Evolutionary conservation across 1,284 basidiomycete genomes (phyloP).

Genomic region (Limonomyces culmigenus): DNA sequence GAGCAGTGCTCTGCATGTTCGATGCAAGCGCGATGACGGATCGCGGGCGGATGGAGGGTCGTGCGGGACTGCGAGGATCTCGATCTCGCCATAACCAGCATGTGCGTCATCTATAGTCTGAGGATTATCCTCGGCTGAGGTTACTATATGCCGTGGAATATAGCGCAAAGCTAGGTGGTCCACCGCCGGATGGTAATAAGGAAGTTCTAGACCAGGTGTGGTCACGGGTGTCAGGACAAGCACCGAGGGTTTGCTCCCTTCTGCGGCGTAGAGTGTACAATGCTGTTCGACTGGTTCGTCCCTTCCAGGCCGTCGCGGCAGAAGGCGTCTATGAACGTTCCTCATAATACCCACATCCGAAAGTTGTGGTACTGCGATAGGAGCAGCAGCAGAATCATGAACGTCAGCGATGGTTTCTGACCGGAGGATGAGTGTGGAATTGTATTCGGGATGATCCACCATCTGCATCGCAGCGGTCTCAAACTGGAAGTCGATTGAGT

Average conservation of each 20-base stretch:
- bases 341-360: slow-evolving; percentile 21
- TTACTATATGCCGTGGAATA: slow-evolving; percentile 14
- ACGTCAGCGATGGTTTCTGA: slow-evolving; percentile 36
- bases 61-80: background rate
- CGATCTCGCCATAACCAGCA: too few relatives aligned
- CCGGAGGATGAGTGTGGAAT: slow-evolving; percentile 66
- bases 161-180: slow-evolving; percentile 60
- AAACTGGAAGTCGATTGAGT: slow-evolving; percentile 28
- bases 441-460: slow-evolving; percentile 68
- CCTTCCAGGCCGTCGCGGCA: slow-evolving; percentile 57
- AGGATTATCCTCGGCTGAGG: slow-evolving; percentile 34
- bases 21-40: slow-evolving; percentile 47
- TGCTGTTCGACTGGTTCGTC: slow-evolving; percentile 56
- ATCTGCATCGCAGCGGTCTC: slow-evolving; percentile 44
- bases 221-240: slow-evolving; percentile 51
- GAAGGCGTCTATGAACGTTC: slow-evolving; percentile 40
- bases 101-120: slow-evolving; percentile 28
- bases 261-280: slow-evolving; percentile 42
- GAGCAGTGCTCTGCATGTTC: slow-evolving; percentile 68
- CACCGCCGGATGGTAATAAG: slow-evolving; percentile 71
- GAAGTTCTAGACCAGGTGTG: slow-evolving; percentile 25
- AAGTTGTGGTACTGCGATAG: slow-evolving; percentile 21
- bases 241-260: slow-evolving; percentile 16
- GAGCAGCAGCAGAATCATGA: slow-evolving; percentile 19
- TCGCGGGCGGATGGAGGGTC: too few relatives aligned